These are phyloP conservation scores for Jaltomata sinuosa DNA, from an alignment of 257 asterid species.

Conservation along the genomic window DNA sequence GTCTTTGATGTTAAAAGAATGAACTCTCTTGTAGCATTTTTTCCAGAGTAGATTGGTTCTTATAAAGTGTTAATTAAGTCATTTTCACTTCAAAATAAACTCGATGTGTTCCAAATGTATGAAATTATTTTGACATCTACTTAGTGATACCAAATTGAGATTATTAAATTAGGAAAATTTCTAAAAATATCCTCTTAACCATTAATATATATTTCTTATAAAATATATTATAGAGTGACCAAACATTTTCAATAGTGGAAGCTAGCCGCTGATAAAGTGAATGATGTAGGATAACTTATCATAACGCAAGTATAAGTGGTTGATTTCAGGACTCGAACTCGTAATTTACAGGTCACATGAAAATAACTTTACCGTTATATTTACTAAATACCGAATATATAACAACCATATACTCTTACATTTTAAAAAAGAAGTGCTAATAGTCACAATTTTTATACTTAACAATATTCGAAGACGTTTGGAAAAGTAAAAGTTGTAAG, in stretches of 20 bases:
- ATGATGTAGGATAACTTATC: too few relatives aligned
- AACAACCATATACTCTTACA: background rate
- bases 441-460: background rate
- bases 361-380: background rate
- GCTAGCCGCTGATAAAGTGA: too few relatives aligned
- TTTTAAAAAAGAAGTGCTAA: background rate
- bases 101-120: background rate
- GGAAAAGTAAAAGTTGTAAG: background rate
- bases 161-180: background rate
- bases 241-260: background rate
- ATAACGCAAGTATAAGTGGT: background rate
- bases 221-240: too few relatives aligned
- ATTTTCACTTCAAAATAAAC: too few relatives aligned
- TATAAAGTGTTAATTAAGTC: too few relatives aligned
- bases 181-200: background rate
- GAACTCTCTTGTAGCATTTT: too few relatives aligned
- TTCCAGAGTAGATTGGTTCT: too few relatives aligned
- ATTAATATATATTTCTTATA: background rate
- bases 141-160: background rate
- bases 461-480: background rate
- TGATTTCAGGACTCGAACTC: background rate
- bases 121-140: background rate
- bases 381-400: background rate
- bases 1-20: too few relatives aligned
- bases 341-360: background rate